Base-by-base conservation (phyloP, 495 filamentous ascomycete species). In the Talaromyces stipitatus region DNA sequence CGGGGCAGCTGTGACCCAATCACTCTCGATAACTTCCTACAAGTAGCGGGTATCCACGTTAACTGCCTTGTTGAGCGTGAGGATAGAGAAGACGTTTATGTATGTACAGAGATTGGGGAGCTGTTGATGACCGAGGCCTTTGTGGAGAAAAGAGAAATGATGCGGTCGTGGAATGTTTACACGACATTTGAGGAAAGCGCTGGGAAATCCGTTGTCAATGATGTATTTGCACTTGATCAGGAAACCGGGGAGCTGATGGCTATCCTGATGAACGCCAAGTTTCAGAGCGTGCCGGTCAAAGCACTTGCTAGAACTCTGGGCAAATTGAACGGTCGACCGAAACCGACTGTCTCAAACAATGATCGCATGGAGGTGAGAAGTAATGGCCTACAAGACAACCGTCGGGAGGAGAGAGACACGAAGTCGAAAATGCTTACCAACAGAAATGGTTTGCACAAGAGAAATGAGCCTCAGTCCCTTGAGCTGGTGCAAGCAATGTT, bases 11-110 rank as follows among this genome's bases (percentile, higher is more conserved):
- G 62, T 36, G 52, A 67, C 30, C 63, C 64, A 0, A 26, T 68
- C 4, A n/a, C 60, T 1, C 27, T 72, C 2, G 74, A 76, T 47
- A 76, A 69, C 47, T 73, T 74, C 58, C 11, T 71, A 3, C 73
- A 76, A 51, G 66, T 78, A 0, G 64, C 72, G 0, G 73, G 73
- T 2, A 59, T 77, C 3, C 70, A 71, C 32, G 68, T 71, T 16
- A 77, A 78, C 58, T 68, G 66, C 47, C 54, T 72, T 0, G 58
- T 32, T 0, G 53, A 58, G 0, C 11, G 28, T 14, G 30, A 41
- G 0, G 58, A 60, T 1, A 52, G 66, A 9, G 63, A 67, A 45
- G n/a, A n/a, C n/a, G 67, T 72, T 3, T 69, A 57, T n/a, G 57
- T 73, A 0, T 71, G 65, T 29, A 71, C 43, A 6, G 62, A 43